Evolutionary conservation across 2,329 filamentous ascomycete genomes (phyloP), one percentile per base, ranked within the genome.

Genomic region (Talaromyces sp.): DNA sequence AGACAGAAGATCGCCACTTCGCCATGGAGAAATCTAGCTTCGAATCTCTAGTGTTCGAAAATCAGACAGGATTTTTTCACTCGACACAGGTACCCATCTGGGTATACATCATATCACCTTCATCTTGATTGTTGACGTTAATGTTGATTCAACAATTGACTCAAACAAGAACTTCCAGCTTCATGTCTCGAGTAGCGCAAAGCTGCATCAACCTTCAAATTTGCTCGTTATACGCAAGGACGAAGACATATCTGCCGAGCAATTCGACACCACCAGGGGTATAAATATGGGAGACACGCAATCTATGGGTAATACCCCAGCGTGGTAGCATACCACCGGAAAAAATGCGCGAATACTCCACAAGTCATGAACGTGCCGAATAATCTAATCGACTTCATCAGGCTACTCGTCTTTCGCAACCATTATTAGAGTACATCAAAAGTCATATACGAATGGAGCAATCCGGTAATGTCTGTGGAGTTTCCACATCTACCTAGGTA

Each of bases 11-110:
- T 8, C 72, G 71, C 41, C 63, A 68, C 3, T 80, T 83, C 68
- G 70, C 67, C 9, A 73, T 80, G 10, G 68, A 79, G 39, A 73
- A 75, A 35, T 66, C 84, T 25, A 67, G 73, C 2, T 84, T 82
- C 66, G 68, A 76, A 45, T 81, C 80, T 10, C 79, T 79, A 17
- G 68, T 77, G 3, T 73, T 77, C 33, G 74, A 80, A 39, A 71
- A 76, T 33, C 82, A 84, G 66, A 79, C 73, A 9, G 77, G 81
- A 0, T 80, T 84, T 58, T 84, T 84, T 67, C 82, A 84, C 68
- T 73, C 73, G 35, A 78, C 76, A 3, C 68, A 67, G 52, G 77
- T 78, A 25, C 77, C 78, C 0, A 79, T 80, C 37, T 68, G 68
- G 31, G 79, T 73, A 17, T 80, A 79, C 68, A 71, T 68, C 35